Evolutionary conservation across 305 asterid species (phyloP).

Genomic region (Fraxinus greggii): DNA sequence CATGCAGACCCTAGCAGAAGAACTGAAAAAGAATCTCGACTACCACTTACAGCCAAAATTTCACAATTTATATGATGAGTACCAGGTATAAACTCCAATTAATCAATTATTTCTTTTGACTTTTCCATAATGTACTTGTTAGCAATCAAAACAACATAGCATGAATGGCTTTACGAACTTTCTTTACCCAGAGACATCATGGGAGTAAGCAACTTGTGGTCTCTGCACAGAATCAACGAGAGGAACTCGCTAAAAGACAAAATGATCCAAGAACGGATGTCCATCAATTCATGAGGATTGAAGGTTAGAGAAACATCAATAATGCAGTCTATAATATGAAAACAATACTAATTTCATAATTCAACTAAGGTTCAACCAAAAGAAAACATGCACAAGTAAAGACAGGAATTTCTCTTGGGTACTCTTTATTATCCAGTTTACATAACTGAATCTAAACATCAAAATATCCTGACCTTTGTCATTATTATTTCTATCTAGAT

Average conservation of each 20-base stretch:
- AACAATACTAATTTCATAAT: background rate
- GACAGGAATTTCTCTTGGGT: background rate
- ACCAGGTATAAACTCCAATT: conserved; percentile 46
- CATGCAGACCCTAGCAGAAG: conserved; percentile 61
- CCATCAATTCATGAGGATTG: conserved; percentile 78
- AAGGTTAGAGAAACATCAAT: conserved; percentile 50
- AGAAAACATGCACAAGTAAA: background rate
- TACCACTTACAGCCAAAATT: conserved; percentile 52
- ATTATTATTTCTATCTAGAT: conserved; percentile 4
- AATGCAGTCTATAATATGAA: background rate
- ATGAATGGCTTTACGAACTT: conserved; percentile 21
- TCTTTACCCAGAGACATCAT: conserved; percentile 47
- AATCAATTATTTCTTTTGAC: background rate
- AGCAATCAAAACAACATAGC: background rate
- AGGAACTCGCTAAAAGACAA: conserved; percentile 39
- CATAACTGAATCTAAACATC: background rate
- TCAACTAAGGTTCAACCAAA: background rate
- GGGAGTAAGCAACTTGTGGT: conserved; percentile 27
- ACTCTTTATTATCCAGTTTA: background rate
- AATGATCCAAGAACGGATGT: conserved; percentile 58
- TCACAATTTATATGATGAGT: conserved; percentile 50
- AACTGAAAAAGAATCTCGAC: conserved; percentile 61
- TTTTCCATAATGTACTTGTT: background rate
- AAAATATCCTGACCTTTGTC: background rate
- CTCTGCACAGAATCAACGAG: conserved; percentile 28